phyloP scores from a whole-genome alignment of 345 rosid species.

The Corymbia maculata region DNA sequence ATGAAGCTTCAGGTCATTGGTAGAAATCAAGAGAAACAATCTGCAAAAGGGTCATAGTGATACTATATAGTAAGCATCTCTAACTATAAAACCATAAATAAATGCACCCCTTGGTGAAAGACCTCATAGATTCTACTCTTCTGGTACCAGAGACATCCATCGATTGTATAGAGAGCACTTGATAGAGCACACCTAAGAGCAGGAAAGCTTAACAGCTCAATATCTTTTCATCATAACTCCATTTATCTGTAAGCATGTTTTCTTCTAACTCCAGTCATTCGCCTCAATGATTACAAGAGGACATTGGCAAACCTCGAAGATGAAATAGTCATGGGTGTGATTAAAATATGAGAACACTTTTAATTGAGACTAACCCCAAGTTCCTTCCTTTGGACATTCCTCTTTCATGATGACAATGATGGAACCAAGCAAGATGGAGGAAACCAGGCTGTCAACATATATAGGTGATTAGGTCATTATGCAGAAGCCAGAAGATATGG shows the following conservation, averaged over 20 bases:
- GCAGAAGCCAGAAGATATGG: neutral
- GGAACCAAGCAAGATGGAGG: neutral
- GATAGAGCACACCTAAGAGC: neutral
- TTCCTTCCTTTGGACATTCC: neutral
- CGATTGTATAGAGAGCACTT: neutral
- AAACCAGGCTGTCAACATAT: neutral
- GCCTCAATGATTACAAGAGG: neutral
- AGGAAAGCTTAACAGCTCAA: neutral
- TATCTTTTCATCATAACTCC: neutral
- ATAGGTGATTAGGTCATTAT: neutral
- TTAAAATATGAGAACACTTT: neutral
- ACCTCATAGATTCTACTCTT: neutral
- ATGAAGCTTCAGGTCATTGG: neutral
- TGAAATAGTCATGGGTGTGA: neutral
- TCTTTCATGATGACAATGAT: neutral
- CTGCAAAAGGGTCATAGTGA: neutral
- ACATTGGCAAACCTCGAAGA: neutral
- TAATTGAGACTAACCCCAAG: neutral
- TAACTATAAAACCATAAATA: neutral
- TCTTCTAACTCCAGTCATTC: neutral
- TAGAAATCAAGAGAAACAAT: neutral
- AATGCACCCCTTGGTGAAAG: neutral
- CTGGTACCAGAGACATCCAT: neutral
- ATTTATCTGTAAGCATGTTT: neutral
- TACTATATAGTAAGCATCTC: neutral